These are phyloP conservation scores for Yarrowia divulgata DNA, from an alignment of 805 yeast species.

Conservation along the genomic window DNA sequence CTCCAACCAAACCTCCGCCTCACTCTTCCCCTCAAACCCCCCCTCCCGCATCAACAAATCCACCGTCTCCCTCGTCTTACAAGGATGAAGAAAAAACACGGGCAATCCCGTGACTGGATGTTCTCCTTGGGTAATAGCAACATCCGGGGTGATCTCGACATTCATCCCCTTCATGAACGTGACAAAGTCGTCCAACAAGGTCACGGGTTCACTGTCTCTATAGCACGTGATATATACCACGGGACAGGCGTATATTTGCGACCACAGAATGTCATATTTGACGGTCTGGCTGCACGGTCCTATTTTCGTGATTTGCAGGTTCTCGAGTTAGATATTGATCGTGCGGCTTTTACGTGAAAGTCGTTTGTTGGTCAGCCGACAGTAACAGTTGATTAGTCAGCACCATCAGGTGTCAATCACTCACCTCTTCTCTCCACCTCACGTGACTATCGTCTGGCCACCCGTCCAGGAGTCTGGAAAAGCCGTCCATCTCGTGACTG, in stretches of 20 bases:
- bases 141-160: not conserved
- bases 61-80: conserved; percentile 27
- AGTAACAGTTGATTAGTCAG: too few relatives aligned
- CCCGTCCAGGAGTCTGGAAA: not conserved
- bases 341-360: too few relatives aligned
- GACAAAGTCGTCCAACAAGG: conserved; percentile 16
- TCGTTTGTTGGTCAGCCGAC: too few relatives aligned
- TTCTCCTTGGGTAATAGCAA: conserved; percentile 14
- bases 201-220: conserved; percentile 15
- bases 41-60: not conserved
- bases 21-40: not conserved
- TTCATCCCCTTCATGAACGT: not conserved
- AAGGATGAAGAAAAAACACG: conserved; percentile 40
- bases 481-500: not conserved
- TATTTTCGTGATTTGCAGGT: conserved; percentile 1
- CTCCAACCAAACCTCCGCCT: conserved; percentile 17
- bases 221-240: conserved; percentile 28
- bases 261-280: conserved; percentile 20
- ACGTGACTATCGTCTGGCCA: not conserved
- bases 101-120: conserved; percentile 40
- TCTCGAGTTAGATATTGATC: not conserved
- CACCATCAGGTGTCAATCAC: too few relatives aligned
- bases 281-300: not conserved
- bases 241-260: conserved; percentile 6
- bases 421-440: too few relatives aligned